phyloP scores from a whole-genome alignment of 1,139 yeast species.

The Candida tetrigidarum region DNA sequence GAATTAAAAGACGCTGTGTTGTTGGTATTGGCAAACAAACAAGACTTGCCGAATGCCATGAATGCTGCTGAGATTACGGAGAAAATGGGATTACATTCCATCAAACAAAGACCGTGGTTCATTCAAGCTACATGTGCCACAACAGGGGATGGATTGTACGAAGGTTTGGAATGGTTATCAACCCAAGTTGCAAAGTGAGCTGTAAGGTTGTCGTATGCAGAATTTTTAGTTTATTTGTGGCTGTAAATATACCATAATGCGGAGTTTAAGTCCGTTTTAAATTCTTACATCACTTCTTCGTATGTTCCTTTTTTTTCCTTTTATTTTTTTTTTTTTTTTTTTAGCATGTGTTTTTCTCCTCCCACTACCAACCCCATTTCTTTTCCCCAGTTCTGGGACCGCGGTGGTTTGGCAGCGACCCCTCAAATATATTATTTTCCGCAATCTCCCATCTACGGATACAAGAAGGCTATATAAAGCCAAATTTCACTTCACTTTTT shows the following conservation, averaged over 20 bases:
- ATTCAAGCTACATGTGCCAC: slow-evolving; percentile 47
- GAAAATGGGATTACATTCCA: slow-evolving; percentile 44
- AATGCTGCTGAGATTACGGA: slow-evolving; percentile 47
- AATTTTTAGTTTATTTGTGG: too few relatives aligned
- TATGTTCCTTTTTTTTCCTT: background rate
- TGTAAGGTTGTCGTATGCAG: too few relatives aligned
- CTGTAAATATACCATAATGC: too few relatives aligned
- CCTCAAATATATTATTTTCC: background rate
- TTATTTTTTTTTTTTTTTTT: too few relatives aligned
- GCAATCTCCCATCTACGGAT: background rate
- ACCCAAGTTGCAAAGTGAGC: slow-evolving; percentile 32
- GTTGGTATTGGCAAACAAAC: slow-evolving; percentile 44
- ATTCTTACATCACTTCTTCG: too few relatives aligned
- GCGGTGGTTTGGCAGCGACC: background rate
- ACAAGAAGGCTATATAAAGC: background rate
- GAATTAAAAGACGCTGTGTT: slow-evolving; percentile 44
- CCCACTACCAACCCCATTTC: background rate
- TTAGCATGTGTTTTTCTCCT: too few relatives aligned
- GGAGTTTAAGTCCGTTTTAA: too few relatives aligned
- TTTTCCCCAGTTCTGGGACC: slow-evolving; percentile 1
- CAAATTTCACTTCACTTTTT: background rate
- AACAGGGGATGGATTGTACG: slow-evolving; percentile 45
- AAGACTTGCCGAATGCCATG: slow-evolving; percentile 47
- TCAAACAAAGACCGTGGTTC: slow-evolving; percentile 45
- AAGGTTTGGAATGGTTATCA: slow-evolving; percentile 48